phyloP scores from a whole-genome alignment of 2,329 filamentous ascomycete species.

The Tolypocladium sp. region DNA sequence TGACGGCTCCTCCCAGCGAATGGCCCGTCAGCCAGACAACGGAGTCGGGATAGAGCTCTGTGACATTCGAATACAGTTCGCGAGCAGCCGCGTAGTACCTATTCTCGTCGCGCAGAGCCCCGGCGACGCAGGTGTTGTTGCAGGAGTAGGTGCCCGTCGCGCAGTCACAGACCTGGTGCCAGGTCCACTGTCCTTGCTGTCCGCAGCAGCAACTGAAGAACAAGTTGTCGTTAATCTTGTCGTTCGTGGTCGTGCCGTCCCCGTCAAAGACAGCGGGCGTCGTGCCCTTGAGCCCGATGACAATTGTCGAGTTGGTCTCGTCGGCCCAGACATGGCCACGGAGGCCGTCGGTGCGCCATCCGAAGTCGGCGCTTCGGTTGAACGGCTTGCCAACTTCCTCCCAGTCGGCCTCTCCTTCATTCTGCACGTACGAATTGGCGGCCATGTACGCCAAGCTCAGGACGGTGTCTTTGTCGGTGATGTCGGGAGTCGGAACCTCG shows the following conservation, averaged over 20 bases:
- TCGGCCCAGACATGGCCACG: constrained; percentile 90
- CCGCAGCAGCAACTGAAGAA: constrained; percentile 98
- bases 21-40: constrained; percentile 88
- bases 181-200: constrained; percentile 82
- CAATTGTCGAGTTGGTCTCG: constrained; percentile 72
- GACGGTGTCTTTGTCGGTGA: constrained; percentile 78
- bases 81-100: constrained; percentile 85
- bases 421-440: constrained; percentile 76
- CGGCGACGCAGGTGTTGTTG: constrained; percentile 80
- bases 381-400: constrained; percentile 68
- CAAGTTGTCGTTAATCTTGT: constrained; percentile 96
- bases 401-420: constrained; percentile 68
- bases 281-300: constrained; percentile 90
- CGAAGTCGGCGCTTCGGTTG: constrained; percentile 83
- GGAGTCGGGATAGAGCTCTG: constrained; percentile 73
- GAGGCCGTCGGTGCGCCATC: constrained; percentile 83
- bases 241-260: constrained; percentile 92
- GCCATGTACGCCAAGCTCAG: constrained; percentile 82
- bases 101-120: constrained; percentile 70
- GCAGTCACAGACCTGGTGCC: constrained; percentile 90
- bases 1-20: constrained; percentile 83
- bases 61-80: constrained; percentile 88
- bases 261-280: constrained; percentile 88
- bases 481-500: constrained; percentile 66
- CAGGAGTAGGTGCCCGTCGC: constrained; percentile 79